Percentiles rank a stretch among this genome's conserved stretches.
Evolutionary conservation across 2,329 filamentous ascomycete genomes (phyloP).

Genomic region (Talaromyces marneffei): DNA sequence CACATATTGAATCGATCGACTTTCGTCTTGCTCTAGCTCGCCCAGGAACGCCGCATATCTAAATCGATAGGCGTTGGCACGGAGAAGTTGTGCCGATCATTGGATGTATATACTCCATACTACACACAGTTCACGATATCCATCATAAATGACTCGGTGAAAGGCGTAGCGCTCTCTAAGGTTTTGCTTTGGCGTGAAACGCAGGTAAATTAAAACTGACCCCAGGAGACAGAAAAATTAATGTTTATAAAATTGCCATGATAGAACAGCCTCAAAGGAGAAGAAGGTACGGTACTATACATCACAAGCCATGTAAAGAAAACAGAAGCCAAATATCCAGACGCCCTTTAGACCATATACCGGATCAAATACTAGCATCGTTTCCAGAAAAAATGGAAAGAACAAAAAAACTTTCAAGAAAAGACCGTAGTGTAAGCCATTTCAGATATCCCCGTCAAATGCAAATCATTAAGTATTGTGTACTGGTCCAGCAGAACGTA

Average conservation of each 20-base stretch:
- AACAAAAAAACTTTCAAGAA: neutral
- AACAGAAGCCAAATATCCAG: neutral
- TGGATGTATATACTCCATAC: neutral
- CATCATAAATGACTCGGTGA: neutral
- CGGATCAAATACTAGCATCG: neutral
- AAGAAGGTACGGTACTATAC: neutral
- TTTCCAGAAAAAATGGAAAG: neutral
- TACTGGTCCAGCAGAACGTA: neutral
- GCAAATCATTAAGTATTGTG: neutral
- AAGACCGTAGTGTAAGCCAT: neutral
- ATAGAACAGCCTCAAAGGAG: neutral
- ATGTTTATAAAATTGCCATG: neutral
- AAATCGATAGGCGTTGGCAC: neutral
- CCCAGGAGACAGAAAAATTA: neutral
- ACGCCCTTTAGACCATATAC: neutral
- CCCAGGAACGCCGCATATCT: neutral
- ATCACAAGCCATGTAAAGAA: neutral
- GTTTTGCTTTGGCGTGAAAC: neutral
- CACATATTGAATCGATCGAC: neutral
- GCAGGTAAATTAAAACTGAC: neutral
- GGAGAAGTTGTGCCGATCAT: neutral
- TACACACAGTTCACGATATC: neutral
- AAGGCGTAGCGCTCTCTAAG: neutral
- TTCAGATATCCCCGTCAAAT: neutral
- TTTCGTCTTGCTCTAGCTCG: neutral